Conservation (phyloP, 768 basidiomycete genomes). For the Calocybe indica region DNA sequence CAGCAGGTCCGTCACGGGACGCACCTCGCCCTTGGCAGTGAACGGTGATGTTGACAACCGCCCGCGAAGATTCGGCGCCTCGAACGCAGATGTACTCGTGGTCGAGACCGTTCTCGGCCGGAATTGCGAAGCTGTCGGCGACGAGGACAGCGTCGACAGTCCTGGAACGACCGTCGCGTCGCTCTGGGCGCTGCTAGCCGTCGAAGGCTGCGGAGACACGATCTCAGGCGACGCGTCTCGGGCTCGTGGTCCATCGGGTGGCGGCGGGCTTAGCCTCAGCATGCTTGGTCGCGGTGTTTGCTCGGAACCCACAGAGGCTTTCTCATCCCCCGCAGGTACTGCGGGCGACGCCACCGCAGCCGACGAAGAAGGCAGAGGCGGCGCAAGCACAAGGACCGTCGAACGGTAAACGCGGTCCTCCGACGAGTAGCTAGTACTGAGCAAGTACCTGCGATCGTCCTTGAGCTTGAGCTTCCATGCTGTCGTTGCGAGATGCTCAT, state of each 20-base stretch:
- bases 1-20: slow-evolving; percentile 60
- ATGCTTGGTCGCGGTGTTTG: slow-evolving; percentile 38
- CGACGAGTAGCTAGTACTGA: slow-evolving; percentile 49
- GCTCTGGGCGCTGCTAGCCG: background rate
- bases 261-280: slow-evolving; percentile 23
- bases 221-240: too few relatives aligned
- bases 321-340: slow-evolving; percentile 1
- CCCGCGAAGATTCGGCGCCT: slow-evolving; percentile 19
- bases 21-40: slow-evolving; percentile 55
- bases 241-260: background rate
- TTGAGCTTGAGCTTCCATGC: slow-evolving; percentile 58
- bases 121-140: slow-evolving; percentile 16
- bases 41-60: slow-evolving; percentile 53
- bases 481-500: slow-evolving; percentile 34
- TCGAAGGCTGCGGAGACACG: background rate
- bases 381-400: slow-evolving; percentile 41
- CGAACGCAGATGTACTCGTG: slow-evolving; percentile 12
- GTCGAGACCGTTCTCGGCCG: slow-evolving; percentile 28
- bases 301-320: slow-evolving; percentile 16
- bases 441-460: slow-evolving; percentile 52
- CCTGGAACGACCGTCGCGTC: background rate
- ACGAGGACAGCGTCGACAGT: slow-evolving; percentile 12
- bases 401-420: slow-evolving; percentile 46
- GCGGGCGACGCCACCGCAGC: slow-evolving; percentile 9
- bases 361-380: slow-evolving; percentile 13